Evolutionary conservation across 306 rosid species (phyloP), one percentile per base, ranked within the genome.

Genomic region (Quercus engelmannii): DNA sequence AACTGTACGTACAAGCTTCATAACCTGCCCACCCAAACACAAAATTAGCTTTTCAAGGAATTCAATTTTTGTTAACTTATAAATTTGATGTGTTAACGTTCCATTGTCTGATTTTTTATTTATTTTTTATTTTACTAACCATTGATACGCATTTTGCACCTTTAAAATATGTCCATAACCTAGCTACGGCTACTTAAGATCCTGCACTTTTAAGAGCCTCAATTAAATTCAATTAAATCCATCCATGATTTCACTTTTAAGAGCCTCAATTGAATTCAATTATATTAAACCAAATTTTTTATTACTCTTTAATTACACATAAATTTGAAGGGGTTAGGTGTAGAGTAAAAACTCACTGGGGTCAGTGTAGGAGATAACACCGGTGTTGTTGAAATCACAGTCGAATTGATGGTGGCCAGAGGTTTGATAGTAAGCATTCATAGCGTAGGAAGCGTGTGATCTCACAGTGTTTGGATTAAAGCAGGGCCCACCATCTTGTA

Each of bases 381-480:
- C 98, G 0, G 92, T 89, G 74, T 85, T 75, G 26, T 55, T 67
- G 74, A 94, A 94, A 75, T 90, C 88, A 62, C 97, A 94, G 74
- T 88, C 83, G 26, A 0, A 26, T 56, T 83, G 85, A 59, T 89
- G 89, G 52, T 79, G 87, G 8, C 93, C 94, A 5, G 71, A 76
- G 19, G 85, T 18, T 61, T 89, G 98, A 62, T 74, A 88, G 25
- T 86, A 86, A 9, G 88, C 88, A 75, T 88, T 84, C 90, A 88
- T 86, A 46, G 87, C 90, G 80, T 86, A 88, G 17, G 92, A 79
- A 2, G 92, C 90, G 59, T 88, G 92, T 5, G 90, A 86, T 69
- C 78, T 67, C 57, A 88, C 82, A 0, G 85, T 86, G 28, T 88
- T 82, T 28, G 92, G 92, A 8, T 86, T 30, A 64, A 67, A 88